These are phyloP conservation scores for Malassezia restricta DNA, from an alignment of 1,284 basidiomycete genomes.

Conservation along the genomic window DNA sequence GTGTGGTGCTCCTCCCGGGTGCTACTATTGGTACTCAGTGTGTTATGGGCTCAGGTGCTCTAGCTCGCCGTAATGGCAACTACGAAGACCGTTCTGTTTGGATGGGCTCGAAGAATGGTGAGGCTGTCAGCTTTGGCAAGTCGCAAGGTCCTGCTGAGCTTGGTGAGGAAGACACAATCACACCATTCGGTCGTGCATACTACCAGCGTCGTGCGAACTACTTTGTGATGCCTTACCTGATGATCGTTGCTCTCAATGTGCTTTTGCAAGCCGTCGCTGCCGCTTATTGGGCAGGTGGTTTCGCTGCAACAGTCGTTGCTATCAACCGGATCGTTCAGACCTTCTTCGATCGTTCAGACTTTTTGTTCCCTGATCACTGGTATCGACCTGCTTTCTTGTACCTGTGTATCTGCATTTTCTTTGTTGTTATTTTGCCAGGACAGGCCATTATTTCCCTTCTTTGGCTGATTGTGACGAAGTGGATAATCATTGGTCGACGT, in stretches of 20 bases:
- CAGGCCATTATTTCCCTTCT: constrained; percentile 35
- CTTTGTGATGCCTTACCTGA: constrained; percentile 44
- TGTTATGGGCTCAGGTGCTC: constrained; percentile 45
- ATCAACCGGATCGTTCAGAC: constrained; percentile 32
- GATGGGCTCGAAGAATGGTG: constrained; percentile 46
- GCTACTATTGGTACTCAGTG: constrained; percentile 42
- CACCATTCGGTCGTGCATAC: constrained; percentile 44
- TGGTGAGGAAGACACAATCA: constrained; percentile 38
- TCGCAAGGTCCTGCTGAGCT: constrained; percentile 24
- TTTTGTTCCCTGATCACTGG: constrained; percentile 43
- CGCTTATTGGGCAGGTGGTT: constrained; percentile 42
- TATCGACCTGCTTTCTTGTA: constrained; percentile 42
- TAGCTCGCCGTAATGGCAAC: constrained; percentile 41
- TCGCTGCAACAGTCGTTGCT: constrained; percentile 39
- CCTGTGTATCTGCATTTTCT: constrained; percentile 33
- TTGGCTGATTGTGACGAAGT: constrained; percentile 43
- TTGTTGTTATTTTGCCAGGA: constrained; percentile 33
- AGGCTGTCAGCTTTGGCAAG: constrained; percentile 45
- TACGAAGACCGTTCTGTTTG: constrained; percentile 45
- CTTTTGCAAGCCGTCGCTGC: constrained; percentile 38
- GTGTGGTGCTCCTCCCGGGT: constrained; percentile 42
- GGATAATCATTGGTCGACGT: constrained; percentile 41
- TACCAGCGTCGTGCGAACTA: constrained; percentile 45
- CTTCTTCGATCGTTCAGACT: constrained; percentile 21
- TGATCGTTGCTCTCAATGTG: constrained; percentile 43